Conservation (phyloP, 495 filamentous ascomycete genomes). For the Lophiotrema nucula region DNA sequence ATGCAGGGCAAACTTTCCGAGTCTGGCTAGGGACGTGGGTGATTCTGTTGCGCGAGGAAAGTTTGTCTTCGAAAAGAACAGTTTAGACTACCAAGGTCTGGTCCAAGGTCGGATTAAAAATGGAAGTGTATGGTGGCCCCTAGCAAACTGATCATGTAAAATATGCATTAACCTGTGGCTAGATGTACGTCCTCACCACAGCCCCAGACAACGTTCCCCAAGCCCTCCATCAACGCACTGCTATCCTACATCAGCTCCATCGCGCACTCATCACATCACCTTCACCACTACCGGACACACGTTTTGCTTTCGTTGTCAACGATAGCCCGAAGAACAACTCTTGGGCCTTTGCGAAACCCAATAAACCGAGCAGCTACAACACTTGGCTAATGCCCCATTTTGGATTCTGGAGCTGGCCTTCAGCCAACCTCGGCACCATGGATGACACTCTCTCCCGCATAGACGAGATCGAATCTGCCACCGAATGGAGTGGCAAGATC, state of each 20-base stretch:
- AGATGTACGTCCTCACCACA: conserved; percentile 35
- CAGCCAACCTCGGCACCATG: conserved; percentile 59
- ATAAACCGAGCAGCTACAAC: conserved; percentile 41
- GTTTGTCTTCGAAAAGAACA: conserved; percentile 7
- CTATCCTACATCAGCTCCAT: conserved; percentile 41
- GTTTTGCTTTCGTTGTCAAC: conserved; percentile 57
- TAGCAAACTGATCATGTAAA: not conserved
- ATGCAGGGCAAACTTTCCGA: conserved; percentile 6
- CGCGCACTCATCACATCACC: conserved; percentile 53
- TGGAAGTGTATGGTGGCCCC: not conserved
- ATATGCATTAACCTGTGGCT: not conserved
- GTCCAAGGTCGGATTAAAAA: conserved; percentile 15
- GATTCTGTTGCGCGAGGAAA: not conserved
- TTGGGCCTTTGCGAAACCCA: conserved; percentile 52
- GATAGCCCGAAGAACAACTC: conserved; percentile 49
- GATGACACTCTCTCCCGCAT: conserved; percentile 51
- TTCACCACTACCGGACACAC: conserved; percentile 56
- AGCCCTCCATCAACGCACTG: conserved; percentile 46
- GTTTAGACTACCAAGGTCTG: conserved; percentile 11
- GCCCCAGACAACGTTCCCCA: conserved; percentile 27
- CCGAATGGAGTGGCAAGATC: conserved; percentile 51
- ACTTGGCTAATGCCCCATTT: conserved; percentile 78
- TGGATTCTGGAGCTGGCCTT: conserved; percentile 70
- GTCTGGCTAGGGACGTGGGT: not conserved
- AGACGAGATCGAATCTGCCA: conserved; percentile 6